Evolutionary conservation across 345 rosid species (phyloP).

Genomic region (Noccaea bulbosa): DNA sequence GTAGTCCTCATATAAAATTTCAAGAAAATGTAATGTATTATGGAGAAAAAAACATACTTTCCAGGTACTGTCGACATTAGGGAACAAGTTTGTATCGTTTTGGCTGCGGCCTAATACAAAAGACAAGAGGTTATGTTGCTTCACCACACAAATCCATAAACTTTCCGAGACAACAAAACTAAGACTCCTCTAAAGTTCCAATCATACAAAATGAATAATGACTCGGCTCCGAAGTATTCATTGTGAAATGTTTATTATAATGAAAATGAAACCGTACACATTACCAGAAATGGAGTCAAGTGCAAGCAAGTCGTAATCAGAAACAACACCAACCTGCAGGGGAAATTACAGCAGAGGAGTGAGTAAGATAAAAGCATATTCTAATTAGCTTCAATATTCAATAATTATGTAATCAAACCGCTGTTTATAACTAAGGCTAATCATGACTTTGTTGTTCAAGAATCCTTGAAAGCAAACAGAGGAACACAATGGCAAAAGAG

Average conservation of each 20-base stretch:
- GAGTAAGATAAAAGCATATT: not conserved
- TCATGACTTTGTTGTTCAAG: slow-evolving; percentile 8
- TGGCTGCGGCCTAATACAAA: slow-evolving; percentile 63
- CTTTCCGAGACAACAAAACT: slow-evolving; percentile 1
- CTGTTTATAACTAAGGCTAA: not conserved
- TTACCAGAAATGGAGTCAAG: slow-evolving; percentile 88
- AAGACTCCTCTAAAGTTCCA: slow-evolving; percentile 5
- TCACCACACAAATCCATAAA: slow-evolving; percentile 6
- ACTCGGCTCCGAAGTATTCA: slow-evolving; percentile 1
- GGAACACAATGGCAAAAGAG: slow-evolving; percentile 13
- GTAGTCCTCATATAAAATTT: slow-evolving; percentile 3
- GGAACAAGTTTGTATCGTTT: slow-evolving; percentile 67
- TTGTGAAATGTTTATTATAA: too few species aligned
- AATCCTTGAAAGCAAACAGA: not conserved
- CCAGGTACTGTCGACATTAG: slow-evolving; percentile 87
- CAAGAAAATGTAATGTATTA: not conserved
- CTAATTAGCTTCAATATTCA: too few species aligned
- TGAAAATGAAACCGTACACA: slow-evolving; percentile 9
- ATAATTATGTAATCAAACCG: too few species aligned
- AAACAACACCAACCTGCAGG: slow-evolving; percentile 94
- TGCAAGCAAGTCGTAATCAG: slow-evolving; percentile 92
- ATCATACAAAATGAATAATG: not conserved
- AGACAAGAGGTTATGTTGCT: slow-evolving; percentile 32
- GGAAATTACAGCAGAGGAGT: slow-evolving; percentile 9
- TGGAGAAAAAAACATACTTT: slow-evolving; percentile 55